Evolutionary conservation across 805 yeast species (phyloP).

Genomic region (Candida sonorensis): DNA sequence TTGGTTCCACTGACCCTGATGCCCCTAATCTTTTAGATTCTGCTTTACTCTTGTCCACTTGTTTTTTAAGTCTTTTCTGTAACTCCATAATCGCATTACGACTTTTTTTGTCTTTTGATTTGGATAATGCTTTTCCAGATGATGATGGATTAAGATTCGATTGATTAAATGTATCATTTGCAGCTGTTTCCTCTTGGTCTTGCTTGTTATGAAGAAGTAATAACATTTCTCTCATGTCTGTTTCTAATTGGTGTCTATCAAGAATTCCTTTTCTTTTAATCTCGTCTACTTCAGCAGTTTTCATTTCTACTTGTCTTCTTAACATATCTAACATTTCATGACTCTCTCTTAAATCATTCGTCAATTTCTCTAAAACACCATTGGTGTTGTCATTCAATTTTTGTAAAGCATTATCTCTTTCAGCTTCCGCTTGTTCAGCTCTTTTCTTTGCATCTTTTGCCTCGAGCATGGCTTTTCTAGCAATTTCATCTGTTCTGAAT

Average conservation of each 20-base stretch:
- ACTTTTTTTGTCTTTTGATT: conserved; percentile 8
- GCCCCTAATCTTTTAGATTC: conserved; percentile 33
- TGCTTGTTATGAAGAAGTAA: conserved; percentile 49
- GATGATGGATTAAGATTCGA: conserved; percentile 1
- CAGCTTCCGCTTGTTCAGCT: conserved; percentile 38
- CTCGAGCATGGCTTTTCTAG: conserved; percentile 56
- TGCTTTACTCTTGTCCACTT: conserved; percentile 39
- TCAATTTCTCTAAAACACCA: conserved; percentile 55
- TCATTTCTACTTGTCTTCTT: conserved; percentile 53
- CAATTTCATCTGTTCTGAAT: conserved; percentile 80
- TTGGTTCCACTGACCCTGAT: conserved; percentile 60
- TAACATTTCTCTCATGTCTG: conserved; percentile 68
- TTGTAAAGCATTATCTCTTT: conserved; percentile 25
- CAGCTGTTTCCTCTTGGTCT: conserved; percentile 2
- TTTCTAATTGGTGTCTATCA: conserved; percentile 70
- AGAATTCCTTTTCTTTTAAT: conserved; percentile 48
- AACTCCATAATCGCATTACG: conserved; percentile 22
- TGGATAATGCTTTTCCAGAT: conserved; percentile 1
- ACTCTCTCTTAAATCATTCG: conserved; percentile 57
- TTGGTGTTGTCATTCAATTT: conserved; percentile 58
- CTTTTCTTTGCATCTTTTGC: conserved; percentile 32
- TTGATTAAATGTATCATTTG: too few relatives aligned
- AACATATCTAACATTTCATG: conserved; percentile 51
- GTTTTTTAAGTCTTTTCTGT: conserved; percentile 35
- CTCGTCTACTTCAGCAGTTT: conserved; percentile 57